phyloP scores from a whole-genome alignment of 148 eudicot genomes.

The Diospyros lotus region DNA sequence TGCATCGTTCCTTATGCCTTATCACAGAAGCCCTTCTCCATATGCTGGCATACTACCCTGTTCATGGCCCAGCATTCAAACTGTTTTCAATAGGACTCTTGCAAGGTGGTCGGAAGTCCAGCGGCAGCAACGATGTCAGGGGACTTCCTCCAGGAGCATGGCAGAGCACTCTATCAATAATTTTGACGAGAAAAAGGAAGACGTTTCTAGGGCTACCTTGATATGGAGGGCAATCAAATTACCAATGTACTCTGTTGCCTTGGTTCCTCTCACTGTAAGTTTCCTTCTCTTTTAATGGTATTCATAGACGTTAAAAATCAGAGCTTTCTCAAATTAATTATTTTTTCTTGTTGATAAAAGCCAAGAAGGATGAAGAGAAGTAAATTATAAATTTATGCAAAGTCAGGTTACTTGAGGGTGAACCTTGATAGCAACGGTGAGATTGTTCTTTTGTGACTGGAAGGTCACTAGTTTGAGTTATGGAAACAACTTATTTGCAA shows the following conservation, averaged over 20 bases:
- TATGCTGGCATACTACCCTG: conserved; percentile 6
- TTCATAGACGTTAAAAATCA: background rate
- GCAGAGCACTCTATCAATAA: conserved; percentile 18
- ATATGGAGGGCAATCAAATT: conserved; percentile 94
- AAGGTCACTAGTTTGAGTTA: too few species aligned
- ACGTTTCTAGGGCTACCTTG: conserved; percentile 64
- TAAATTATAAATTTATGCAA: too few species aligned
- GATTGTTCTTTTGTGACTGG: too few species aligned
- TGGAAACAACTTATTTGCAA: too few species aligned
- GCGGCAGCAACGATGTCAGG: conserved; percentile 9
- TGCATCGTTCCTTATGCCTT: conserved; percentile 26
- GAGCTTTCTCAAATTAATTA: background rate
- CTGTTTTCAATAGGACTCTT: conserved; percentile 7
- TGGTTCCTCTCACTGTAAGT: conserved; percentile 86
- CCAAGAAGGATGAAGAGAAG: too few species aligned
- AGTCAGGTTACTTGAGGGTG: too few species aligned
- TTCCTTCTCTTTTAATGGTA: conserved; percentile 5
- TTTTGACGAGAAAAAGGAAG: conserved; percentile 28
- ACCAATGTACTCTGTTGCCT: conserved; percentile 91
- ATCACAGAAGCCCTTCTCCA: background rate
- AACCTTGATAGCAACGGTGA: too few species aligned
- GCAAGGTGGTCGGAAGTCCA: conserved; percentile 7
- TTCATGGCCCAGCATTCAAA: conserved; percentile 2
- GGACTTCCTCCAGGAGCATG: conserved; percentile 14
- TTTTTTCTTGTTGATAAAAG: background rate